Evolutionary conservation across 805 yeast genomes (phyloP).

Genomic region (Sungouiella thailandica): DNA sequence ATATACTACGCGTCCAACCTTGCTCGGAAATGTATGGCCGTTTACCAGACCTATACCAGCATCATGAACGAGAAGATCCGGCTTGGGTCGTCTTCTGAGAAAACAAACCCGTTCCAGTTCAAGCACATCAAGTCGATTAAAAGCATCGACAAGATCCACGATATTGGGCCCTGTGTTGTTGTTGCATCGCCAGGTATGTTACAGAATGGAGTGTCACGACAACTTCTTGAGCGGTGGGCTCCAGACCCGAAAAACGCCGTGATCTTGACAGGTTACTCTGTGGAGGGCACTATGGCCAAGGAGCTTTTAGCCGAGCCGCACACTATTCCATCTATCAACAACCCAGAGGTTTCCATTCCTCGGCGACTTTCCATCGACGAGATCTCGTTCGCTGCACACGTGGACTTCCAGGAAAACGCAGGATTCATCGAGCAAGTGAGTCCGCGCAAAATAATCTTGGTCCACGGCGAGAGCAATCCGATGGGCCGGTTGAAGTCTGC

Average conservation of each 20-base stretch:
- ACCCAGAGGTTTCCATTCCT: conserved; percentile 80
- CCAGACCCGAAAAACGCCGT: conserved; percentile 91
- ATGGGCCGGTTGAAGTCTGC: conserved; percentile 98
- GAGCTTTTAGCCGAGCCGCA: conserved; percentile 81
- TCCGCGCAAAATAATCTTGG: conserved; percentile 81
- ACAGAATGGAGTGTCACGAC: conserved; percentile 92
- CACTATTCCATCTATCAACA: conserved; percentile 78
- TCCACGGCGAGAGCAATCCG: conserved; percentile 97
- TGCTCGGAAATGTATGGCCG: conserved; percentile 96
- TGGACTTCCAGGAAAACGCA: conserved; percentile 89
- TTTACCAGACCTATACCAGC: conserved; percentile 91
- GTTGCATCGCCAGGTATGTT: conserved; percentile 98
- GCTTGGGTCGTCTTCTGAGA: conserved; percentile 42
- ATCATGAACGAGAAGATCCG: conserved; percentile 95
- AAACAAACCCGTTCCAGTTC: conserved; percentile 80
- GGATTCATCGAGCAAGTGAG: conserved; percentile 85
- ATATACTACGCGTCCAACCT: conserved; percentile 88
- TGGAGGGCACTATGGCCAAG: conserved; percentile 98
- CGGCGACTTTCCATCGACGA: conserved; percentile 86
- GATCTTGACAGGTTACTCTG: conserved; percentile 92
- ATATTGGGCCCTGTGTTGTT: conserved; percentile 92
- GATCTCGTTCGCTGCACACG: conserved; percentile 99
- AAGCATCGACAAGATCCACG: conserved; percentile 80
- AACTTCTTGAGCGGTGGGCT: conserved; percentile 90
- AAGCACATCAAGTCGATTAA: conserved; percentile 77